Percentiles rank a stretch among this genome's conserved stretches.
These are phyloP conservation scores for Coleophoma cylindrospora DNA, from an alignment of 2,329 filamentous ascomycete species.

Conservation along the genomic window DNA sequence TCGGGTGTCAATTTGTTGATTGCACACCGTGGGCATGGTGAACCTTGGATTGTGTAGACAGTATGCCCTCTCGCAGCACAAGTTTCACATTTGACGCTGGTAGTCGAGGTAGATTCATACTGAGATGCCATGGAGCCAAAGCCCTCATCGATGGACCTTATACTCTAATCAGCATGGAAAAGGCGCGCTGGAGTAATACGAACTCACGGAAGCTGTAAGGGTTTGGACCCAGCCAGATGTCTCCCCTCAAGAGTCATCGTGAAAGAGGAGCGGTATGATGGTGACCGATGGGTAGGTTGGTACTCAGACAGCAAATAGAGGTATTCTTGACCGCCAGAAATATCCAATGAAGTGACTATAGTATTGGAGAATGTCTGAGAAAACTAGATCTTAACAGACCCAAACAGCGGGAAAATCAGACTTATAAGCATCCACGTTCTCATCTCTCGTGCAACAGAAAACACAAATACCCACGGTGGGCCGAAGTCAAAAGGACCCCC, in stretches of 20 bases:
- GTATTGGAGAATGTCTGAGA: too few species aligned
- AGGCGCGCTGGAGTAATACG: background rate
- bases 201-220: conserved; percentile 1
- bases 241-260: too few species aligned
- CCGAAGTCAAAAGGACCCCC: too few species aligned
- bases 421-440: background rate
- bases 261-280: background rate
- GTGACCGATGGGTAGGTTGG: background rate
- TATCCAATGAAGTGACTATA: too few species aligned
- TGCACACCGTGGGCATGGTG: background rate
- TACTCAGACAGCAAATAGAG: too few species aligned
- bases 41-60: background rate
- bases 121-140: background rate
- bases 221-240: background rate
- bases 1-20: background rate
- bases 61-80: background rate
- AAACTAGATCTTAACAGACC: background rate
- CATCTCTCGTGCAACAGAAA: background rate
- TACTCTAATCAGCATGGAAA: background rate
- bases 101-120: background rate
- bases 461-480: background rate
- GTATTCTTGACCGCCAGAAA: too few species aligned
- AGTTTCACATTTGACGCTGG: conserved; percentile 1
- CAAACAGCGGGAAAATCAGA: background rate
- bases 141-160: background rate